Percentiles rank a stretch among this genome's conserved stretches.
phyloP scores from a whole-genome alignment of 768 basidiomycete species.

The Boletus reticulatus region DNA sequence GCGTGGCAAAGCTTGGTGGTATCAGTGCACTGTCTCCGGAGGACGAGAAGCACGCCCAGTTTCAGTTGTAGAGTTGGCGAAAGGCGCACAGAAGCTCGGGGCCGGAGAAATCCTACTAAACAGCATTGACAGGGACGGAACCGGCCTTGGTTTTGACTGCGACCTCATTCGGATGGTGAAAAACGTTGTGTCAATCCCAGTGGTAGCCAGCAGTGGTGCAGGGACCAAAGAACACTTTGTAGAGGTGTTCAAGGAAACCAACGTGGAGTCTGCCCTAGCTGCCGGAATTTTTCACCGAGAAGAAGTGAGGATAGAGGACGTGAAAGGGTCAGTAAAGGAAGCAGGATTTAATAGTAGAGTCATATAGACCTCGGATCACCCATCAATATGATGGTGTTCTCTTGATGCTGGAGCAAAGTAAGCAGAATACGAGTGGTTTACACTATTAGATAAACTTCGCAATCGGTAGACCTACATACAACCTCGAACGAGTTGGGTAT shows the following conservation, averaged over 20 bases:
- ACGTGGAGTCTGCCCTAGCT: constrained; percentile 88
- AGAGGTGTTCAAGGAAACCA: constrained; percentile 78
- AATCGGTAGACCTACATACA: constrained; percentile 34
- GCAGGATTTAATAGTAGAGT: constrained; percentile 51
- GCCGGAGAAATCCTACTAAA: constrained; percentile 96
- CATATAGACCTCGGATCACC: constrained; percentile 3
- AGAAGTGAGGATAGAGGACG: constrained; percentile 80
- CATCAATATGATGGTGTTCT: background rate
- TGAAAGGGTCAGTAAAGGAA: constrained; percentile 58
- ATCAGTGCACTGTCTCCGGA: constrained; percentile 95
- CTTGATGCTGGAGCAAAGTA: background rate
- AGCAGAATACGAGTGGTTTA: constrained; percentile 22
- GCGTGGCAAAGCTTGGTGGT: constrained; percentile 90
- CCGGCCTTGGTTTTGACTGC: constrained; percentile 87
- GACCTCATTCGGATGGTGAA: constrained; percentile 79
- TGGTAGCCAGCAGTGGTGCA: constrained; percentile 94
- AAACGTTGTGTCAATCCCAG: constrained; percentile 77
- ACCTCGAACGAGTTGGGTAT: constrained; percentile 30
- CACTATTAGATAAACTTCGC: constrained; percentile 31
- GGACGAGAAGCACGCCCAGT: constrained; percentile 81
- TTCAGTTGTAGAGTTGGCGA: constrained; percentile 88
- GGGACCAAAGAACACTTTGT: constrained; percentile 80
- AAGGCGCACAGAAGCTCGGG: constrained; percentile 86
- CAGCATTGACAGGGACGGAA: constrained; percentile 95
- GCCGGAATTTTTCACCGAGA: constrained; percentile 96